Percentiles rank a stretch among this genome's conserved stretches.
Evolutionary conservation across 1,284 basidiomycete genomes (phyloP).

Genomic region (Cystobasidiaceae sp.): DNA sequence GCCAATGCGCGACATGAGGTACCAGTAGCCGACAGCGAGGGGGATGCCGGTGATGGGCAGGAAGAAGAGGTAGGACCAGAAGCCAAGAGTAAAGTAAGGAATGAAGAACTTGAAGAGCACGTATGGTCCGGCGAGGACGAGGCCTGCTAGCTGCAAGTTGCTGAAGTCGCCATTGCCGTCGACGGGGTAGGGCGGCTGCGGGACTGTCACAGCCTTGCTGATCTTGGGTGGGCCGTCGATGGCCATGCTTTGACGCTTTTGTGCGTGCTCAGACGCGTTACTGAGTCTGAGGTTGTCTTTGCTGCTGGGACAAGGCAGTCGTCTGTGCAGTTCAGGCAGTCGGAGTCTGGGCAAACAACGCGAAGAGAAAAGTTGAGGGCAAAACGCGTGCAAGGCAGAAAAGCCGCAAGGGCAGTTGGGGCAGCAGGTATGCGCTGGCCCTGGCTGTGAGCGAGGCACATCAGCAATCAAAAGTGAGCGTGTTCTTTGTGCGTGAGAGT

Average conservation of each 20-base stretch:
- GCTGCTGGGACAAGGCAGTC: too few relatives aligned
- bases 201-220: slow-evolving; percentile 39
- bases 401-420: too few relatives aligned
- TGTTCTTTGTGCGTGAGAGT: too few relatives aligned
- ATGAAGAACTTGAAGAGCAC: slow-evolving; percentile 66
- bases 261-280: too few relatives aligned
- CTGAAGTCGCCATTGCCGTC: slow-evolving; percentile 59
- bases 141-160: slow-evolving; percentile 63
- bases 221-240: slow-evolving; percentile 24
- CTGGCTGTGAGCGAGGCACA: too few relatives aligned
- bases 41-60: slow-evolving; percentile 70
- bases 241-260: slow-evolving; percentile 7
- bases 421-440: too few relatives aligned
- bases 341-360: too few relatives aligned
- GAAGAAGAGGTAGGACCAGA: slow-evolving; percentile 66
- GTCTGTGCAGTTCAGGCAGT: too few relatives aligned
- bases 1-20: slow-evolving; percentile 74
- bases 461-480: too few relatives aligned
- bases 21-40: slow-evolving; percentile 83
- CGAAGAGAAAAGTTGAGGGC: too few relatives aligned
- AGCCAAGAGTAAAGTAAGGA: slow-evolving; percentile 71
- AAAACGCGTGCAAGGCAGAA: too few relatives aligned
- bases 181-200: slow-evolving; percentile 75
- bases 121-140: slow-evolving; percentile 71
- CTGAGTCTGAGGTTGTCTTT: too few relatives aligned